Base-by-base conservation (phyloP, 805 yeast species). In the Clavispora phyllophila region DNA sequence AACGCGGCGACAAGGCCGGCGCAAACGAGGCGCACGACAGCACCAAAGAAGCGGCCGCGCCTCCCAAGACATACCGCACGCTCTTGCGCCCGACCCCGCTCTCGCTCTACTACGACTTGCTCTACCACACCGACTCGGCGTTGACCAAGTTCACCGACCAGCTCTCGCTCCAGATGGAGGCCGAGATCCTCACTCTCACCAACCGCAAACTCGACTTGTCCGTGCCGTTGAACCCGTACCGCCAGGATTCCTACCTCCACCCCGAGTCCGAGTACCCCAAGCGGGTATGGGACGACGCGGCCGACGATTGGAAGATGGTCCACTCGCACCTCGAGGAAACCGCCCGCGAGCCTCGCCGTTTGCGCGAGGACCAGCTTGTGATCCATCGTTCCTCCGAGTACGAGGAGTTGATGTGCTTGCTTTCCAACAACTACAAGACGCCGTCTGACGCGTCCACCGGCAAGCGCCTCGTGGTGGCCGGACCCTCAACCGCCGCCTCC, bases 161-260 rank as follows among this genome's bases (percentile, higher is more conserved):
- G 19, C 71, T 87, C 41, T 84, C 95, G 3, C 70, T 87, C 23
- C 82, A 81, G 41, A 79, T 91, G 77, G 98, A 93, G 63, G 73
- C 91, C n/a, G 96, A 90, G 62, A 79, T 90, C 20, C 66, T 91
- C 40, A 77, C 87, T 0, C 67, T 88, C 37, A 85, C 96, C 3
- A 77, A 84, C 46, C 75, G 98, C 47, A 84, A 87, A 46, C 61
- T 91, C 24, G 83, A 87, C 53, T 65, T 91, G 42, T 73, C 82
- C 12, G 88, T 86, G 1, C 85, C 90, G 0, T 60, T 82, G 46
- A 83, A 85, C 55, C 91, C 90, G 5, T 84, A 78, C 56, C 48
- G 61, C 8, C 65, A 71, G 37, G 76, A 73, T 37, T 75, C 70
- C 32, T 65, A 72, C 28, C 53, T 75, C 3, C 59, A 60, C 42